These are phyloP conservation scores for Populus hybrid DNA, from an alignment of 441 rosid genomes.

Conservation along the genomic window DNA sequence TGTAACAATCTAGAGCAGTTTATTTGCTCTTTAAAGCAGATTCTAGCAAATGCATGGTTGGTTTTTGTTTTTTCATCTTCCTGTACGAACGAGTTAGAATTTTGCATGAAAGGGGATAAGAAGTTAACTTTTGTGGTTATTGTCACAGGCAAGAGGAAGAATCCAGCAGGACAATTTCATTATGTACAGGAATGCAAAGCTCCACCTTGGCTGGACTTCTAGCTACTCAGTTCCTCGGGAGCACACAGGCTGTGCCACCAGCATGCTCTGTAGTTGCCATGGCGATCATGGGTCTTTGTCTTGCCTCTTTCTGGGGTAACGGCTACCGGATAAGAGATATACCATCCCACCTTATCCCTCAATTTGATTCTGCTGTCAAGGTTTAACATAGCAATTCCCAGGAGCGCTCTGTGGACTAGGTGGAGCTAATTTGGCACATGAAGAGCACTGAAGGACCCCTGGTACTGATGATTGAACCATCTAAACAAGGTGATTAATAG, in stretches of 20 bases:
- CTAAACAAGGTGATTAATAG: constrained; percentile 1
- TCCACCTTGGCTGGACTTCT: constrained; percentile 94
- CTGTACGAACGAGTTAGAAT: not conserved
- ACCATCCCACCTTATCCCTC: constrained; percentile 34
- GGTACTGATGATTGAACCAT: not conserved
- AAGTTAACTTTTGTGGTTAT: constrained; percentile 5
- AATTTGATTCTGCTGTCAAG: constrained; percentile 33
- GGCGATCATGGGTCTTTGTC: constrained; percentile 97
- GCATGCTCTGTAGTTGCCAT: constrained; percentile 97
- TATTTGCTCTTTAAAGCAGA: not conserved
- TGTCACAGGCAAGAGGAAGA: constrained; percentile 79
- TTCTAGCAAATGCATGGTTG: not conserved
- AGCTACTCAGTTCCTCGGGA: constrained; percentile 81
- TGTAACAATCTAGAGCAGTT: not conserved
- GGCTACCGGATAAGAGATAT: constrained; percentile 68
- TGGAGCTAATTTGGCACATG: not conserved
- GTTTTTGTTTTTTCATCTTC: not conserved
- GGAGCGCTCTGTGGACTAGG: not conserved
- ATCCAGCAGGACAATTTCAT: constrained; percentile 74
- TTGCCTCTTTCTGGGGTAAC: constrained; percentile 90
- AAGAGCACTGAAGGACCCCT: not conserved
- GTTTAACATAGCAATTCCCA: constrained; percentile 20
- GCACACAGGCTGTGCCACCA: constrained; percentile 89
- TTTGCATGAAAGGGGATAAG: not conserved
- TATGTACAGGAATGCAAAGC: constrained; percentile 97